Evolutionary conservation across 176 grass and related monocot genomes (phyloP), one percentile per base, ranked within the genome.

Genomic region (Oryza brachyantha): DNA sequence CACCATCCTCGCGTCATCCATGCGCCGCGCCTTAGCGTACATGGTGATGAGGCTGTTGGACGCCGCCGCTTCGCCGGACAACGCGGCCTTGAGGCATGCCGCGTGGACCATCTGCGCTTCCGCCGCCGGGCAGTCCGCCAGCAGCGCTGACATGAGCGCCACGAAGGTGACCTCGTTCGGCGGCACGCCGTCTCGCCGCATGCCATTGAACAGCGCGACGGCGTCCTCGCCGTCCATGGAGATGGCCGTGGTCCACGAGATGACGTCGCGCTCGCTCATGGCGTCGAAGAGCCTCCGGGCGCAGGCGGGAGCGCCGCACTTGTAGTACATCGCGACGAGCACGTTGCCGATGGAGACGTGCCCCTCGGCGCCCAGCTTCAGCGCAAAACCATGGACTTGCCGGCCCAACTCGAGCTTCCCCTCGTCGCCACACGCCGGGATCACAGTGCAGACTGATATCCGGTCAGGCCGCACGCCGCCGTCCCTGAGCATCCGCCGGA

Each of bases 161-260:
- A 98, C 85, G 64, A 98, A 92, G 7, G 89, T 98, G 78, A 98
- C 95, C 89, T 92, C 84, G 67, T 98, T 98, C 7, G 91, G 95
- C 13, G 48, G 14, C 39, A 94, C 83, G n/a, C 78, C 77, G 28
- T 90, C 41, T 35, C 29, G 74, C 32, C 83, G 77, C 95, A 98
- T 98, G 61, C 43, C 31, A 1, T 90, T 92, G 79, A 90, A 98
- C 27, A 90, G 67, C 0, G 68, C 1, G 43, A 94, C 2, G 2
- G 87, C 61, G 61, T 87, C 87, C 14, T 84, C 86, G 2, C 60
- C n/a, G 66, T 97, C 92, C 63, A 92, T 90, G 4, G 95, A 97
- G 3, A 97, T 94, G 73, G 85, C 78, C 24, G 87, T 94, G 24
- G 89, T 97, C 95, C 95, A 94, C 3, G 95, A 87, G 73, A 94